Percentiles rank a stretch among this genome's conserved stretches.
Conservation (phyloP, 2,329 filamentous ascomycete genomes). For the Nemania bipapillata region DNA sequence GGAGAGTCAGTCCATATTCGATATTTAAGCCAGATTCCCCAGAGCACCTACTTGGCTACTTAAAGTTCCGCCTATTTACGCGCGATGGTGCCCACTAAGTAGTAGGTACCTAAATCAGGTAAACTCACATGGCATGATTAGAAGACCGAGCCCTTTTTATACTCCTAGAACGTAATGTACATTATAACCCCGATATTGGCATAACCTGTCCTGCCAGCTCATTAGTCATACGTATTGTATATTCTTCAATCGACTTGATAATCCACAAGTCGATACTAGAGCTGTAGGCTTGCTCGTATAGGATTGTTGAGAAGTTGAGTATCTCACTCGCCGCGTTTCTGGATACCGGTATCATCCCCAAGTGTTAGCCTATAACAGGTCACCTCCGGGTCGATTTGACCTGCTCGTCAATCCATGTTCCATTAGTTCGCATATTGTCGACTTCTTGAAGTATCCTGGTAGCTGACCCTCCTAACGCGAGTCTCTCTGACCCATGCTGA, state of each 20-base stretch:
- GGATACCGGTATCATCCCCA: not conserved
- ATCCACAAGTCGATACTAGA: not conserved
- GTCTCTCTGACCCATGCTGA: not conserved
- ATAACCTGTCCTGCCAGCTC: not conserved
- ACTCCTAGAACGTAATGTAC: not conserved
- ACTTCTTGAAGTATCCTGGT: constrained; percentile 23
- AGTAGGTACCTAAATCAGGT: not conserved
- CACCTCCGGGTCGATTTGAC: not conserved
- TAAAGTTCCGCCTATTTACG: not conserved
- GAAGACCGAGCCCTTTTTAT: not conserved
- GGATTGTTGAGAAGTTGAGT: not conserved
- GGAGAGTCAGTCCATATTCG: not conserved
- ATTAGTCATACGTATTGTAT: not conserved
- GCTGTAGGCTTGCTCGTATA: not conserved
- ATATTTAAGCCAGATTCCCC: not conserved
- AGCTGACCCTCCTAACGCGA: constrained; percentile 1
- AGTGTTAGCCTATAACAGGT: not conserved
- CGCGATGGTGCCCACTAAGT: not conserved
- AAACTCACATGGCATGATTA: not conserved
- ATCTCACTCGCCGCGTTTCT: not conserved
- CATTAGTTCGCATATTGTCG: constrained; percentile 24
- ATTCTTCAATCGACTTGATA: not conserved
- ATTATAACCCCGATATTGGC: not conserved
- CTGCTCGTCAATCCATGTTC: constrained; percentile 20
- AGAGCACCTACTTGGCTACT: not conserved